Evolutionary conservation across 2,329 filamentous ascomycete genomes (phyloP), one percentile per base, ranked within the genome.

Genomic region (Ophiostoma sp.): DNA sequence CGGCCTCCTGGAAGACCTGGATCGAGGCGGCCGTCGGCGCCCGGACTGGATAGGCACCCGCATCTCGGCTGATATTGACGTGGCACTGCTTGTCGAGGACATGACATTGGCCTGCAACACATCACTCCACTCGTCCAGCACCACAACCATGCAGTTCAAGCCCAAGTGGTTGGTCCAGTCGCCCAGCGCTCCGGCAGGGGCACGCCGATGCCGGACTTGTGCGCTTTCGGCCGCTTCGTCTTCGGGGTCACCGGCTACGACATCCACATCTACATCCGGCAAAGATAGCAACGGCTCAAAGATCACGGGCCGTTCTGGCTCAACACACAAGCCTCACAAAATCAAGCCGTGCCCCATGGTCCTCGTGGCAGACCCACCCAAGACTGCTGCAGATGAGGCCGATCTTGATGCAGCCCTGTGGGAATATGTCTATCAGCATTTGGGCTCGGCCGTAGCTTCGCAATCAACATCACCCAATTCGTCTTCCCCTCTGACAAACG

Each of bases 111-210:
- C 67, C 13, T 68, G 57, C 60, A 67, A 60, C n/a, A 33, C 23
- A 6, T 20, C 54, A 27, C 10, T 33, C 35, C 44, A 31, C 35
- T 31, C 67, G 6, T 60, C 65, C 31, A 64, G 52, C 10, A 69
- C 67, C 39, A 67, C 79, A 6, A 77, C 90, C 41, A 80, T 91
- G 70, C 90, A 94, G 77, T 90, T 94, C 79, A 95, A 95, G 77
- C 91, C 92, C 17, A 95, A 95, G 79, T 95, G 92, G 92, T 85
- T 95, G 35, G 80, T 84, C 10, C 91, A 93, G 77, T 94, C 91
- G 1, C 90, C 89, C 4, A 88, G 86, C 52, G 91, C 91, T 0
- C 92, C 91, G 1, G 35, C 76, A 0, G 79, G 80, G 36, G 86
- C 90, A 57, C 84, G 82, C 68, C 83, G 90, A 68, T 95, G 92